Percentiles rank a stretch among this genome's conserved stretches.
These are phyloP conservation scores for Teratosphaeria pseudoeucalypti DNA, from an alignment of 2,329 filamentous ascomycete genomes.

Conservation along the genomic window DNA sequence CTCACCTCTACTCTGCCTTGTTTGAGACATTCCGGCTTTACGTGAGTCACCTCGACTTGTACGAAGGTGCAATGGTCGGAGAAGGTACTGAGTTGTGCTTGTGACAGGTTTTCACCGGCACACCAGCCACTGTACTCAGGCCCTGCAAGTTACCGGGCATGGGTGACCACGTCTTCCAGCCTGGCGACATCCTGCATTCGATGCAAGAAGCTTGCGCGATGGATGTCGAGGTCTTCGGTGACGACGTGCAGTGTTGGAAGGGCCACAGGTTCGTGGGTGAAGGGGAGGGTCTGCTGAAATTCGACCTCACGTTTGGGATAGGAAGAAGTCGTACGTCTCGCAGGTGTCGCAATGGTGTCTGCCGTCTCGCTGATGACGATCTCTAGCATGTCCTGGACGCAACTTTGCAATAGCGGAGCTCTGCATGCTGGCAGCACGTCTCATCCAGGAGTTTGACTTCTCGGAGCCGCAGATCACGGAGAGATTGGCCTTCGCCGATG, in stretches of 20 bases:
- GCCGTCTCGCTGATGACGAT: not conserved
- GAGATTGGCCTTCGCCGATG: not conserved
- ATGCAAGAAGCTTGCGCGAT: not conserved
- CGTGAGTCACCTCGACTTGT: not conserved
- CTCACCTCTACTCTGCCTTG: not conserved
- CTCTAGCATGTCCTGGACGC: not conserved
- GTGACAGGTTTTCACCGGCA: not conserved
- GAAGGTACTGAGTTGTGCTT: too few species aligned
- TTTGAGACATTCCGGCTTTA: not conserved
- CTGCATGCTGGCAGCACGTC: not conserved
- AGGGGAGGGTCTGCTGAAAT: not conserved
- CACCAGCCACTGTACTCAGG: not conserved
- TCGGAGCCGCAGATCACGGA: not conserved
- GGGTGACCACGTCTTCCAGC: not conserved
- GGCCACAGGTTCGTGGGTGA: not conserved
- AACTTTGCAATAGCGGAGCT: not conserved
- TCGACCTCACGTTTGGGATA: not conserved
- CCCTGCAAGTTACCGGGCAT: not conserved
- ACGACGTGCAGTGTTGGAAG: not conserved
- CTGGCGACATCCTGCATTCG: not conserved
- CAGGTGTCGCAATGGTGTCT: not conserved
- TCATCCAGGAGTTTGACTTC: not conserved
- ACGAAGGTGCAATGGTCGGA: too few species aligned
- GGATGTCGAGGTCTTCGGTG: not conserved
- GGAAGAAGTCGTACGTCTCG: not conserved